phyloP scores from a whole-genome alignment of 2,329 filamentous ascomycete species.

The Helotiales sp. region DNA sequence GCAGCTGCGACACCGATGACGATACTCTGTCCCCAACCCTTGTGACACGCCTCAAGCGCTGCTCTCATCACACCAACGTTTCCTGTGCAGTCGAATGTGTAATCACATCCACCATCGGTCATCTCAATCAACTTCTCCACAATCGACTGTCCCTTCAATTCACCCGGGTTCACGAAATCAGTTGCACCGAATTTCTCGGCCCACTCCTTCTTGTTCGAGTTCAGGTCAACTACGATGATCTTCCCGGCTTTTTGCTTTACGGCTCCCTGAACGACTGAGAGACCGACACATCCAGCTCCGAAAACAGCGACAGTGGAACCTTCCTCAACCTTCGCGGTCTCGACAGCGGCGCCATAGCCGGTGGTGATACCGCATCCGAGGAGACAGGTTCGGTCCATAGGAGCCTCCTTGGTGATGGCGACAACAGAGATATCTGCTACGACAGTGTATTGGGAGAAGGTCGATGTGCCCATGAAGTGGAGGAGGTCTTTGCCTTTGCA shows the following conservation, averaged over 20 bases:
- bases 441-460: conserved; percentile 98
- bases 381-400: conserved; percentile 94
- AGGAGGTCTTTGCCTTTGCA: conserved; percentile 93
- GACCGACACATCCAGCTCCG: conserved; percentile 91
- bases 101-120: conserved; percentile 97
- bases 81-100: conserved; percentile 98
- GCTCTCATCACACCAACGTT: conserved; percentile 96
- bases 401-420: conserved; percentile 83
- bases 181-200: conserved; percentile 92
- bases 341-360: conserved; percentile 91
- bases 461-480: conserved; percentile 99
- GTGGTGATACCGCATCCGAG: conserved; percentile 98
- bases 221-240: conserved; percentile 72
- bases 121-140: conserved; percentile 94
- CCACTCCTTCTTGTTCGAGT: conserved; percentile 90
- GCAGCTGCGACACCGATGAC: conserved; percentile 96
- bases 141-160: conserved; percentile 76
- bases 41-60: conserved; percentile 96
- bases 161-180: conserved; percentile 91
- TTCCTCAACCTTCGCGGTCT: conserved; percentile 89
- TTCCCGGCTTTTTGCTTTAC: conserved; percentile 52
- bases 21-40: conserved; percentile 98
- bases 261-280: conserved; percentile 92
- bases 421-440: conserved; percentile 98
- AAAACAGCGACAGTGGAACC: conserved; percentile 90